Conservation (phyloP, 179 eudicot species). For the Vitellaria paradoxa region DNA sequence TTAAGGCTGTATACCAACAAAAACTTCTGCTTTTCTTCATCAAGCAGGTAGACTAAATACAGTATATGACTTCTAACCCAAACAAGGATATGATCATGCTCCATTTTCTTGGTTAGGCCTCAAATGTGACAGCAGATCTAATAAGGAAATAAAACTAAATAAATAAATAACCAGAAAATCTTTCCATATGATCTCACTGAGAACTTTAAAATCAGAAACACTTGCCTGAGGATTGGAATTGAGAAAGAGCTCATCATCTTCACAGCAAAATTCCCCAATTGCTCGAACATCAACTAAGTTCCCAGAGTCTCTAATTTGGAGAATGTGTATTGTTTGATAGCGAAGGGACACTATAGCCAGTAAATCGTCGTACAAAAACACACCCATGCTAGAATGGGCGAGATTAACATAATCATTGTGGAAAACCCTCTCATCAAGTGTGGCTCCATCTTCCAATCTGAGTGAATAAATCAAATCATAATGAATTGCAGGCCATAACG, state of each 20-base stretch:
- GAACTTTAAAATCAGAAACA: slow-evolving; percentile 8
- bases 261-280: slow-evolving; percentile 89
- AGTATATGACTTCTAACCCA: background rate
- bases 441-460: slow-evolving; percentile 90
- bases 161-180: background rate
- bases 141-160: background rate
- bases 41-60: background rate
- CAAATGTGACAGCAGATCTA: background rate
- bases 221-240: slow-evolving; percentile 83
- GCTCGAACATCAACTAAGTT: slow-evolving; percentile 83
- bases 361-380: slow-evolving; percentile 83
- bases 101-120: background rate
- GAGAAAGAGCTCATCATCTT: slow-evolving; percentile 93
- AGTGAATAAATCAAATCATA: slow-evolving; percentile 12
- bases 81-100: background rate
- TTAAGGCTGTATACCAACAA: background rate
- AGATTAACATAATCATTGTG: slow-evolving; percentile 83
- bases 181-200: background rate
- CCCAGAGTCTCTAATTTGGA: slow-evolving; percentile 93
- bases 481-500: background rate
- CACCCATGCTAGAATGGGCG: slow-evolving; percentile 83
- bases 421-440: slow-evolving; percentile 87
- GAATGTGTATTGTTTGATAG: slow-evolving; percentile 85
- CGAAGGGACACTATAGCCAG: slow-evolving; percentile 93
- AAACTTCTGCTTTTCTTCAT: background rate